phyloP scores from a whole-genome alignment of 768 basidiomycete genomes.

The Suillus alpinus region DNA sequence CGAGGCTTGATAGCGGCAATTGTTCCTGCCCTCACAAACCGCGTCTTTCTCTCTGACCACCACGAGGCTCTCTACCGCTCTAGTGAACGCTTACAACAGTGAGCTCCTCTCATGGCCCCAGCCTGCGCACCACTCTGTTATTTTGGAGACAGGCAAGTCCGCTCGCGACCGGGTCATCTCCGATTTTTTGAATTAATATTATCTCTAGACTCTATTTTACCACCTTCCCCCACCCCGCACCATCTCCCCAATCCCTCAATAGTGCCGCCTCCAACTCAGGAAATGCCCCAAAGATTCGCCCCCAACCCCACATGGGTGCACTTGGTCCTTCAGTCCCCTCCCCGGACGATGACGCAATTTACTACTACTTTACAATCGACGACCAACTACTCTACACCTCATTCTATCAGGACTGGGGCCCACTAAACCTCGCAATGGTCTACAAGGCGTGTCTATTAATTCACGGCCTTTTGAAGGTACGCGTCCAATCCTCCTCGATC shows the following conservation, averaged over 20 bases:
- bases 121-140: conserved; percentile 76
- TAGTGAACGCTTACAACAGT: neutral
- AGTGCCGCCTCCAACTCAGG: conserved; percentile 47
- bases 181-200: conserved; percentile 5
- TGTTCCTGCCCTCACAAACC: conserved; percentile 5
- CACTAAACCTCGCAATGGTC: conserved; percentile 88
- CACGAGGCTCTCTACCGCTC: neutral
- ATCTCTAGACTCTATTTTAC: conserved; percentile 77
- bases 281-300: conserved; percentile 61
- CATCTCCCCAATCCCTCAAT: conserved; percentile 65
- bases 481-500: conserved; percentile 22
- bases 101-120: conserved; percentile 30
- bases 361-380: conserved; percentile 92
- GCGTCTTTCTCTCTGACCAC: conserved; percentile 11
- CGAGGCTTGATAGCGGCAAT: conserved; percentile 26
- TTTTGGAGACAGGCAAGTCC: conserved; percentile 69
- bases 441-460: conserved; percentile 91
- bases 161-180: conserved; percentile 9
- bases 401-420: conserved; percentile 95
- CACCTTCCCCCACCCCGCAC: conserved; percentile 77
- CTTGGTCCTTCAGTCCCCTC: conserved; percentile 48
- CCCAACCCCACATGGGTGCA: conserved; percentile 54
- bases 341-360: conserved; percentile 71
- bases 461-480: conserved; percentile 82
- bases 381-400: conserved; percentile 89